A percentile compares a stretch with the other conserved stretches of the same genome.
phyloP scores from a whole-genome alignment of 257 asterid genomes.

The Solanum pimpinellifolium region DNA sequence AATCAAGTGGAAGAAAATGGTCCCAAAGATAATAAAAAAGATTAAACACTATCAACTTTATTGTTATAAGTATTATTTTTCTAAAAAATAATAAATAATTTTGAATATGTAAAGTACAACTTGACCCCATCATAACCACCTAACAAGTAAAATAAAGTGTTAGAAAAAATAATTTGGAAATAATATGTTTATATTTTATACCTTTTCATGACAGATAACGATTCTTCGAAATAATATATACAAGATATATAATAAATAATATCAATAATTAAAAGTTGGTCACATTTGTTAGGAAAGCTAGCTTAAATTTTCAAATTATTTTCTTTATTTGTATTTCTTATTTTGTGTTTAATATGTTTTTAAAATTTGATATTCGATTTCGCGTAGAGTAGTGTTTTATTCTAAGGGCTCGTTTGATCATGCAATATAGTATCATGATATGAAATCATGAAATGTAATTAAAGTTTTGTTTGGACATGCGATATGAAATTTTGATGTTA shows the following conservation, averaged over 20 bases:
- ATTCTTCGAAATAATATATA: conserved; percentile 4
- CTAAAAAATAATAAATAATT: neutral
- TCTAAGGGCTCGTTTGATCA: neutral
- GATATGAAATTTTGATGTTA: too few relatives aligned
- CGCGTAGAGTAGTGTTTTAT: rapidly evolving
- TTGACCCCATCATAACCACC: conserved; percentile 17
- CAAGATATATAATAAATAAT: neutral
- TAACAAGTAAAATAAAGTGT: neutral
- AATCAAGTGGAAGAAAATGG: conserved; percentile 19
- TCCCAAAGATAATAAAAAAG: conserved; percentile 3
- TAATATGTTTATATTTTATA: neutral
- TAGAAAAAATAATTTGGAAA: neutral
- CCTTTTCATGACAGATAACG: neutral
- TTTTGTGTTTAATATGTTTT: rapidly evolving
- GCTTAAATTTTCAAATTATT: neutral
- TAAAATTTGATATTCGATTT: neutral
- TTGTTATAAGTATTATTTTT: neutral
- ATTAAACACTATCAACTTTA: neutral
- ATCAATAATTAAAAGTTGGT: conserved; percentile 18
- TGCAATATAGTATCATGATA: too few relatives aligned
- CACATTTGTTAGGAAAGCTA: conserved; percentile 7
- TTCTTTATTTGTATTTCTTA: neutral
- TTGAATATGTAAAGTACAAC: conserved; percentile 14
- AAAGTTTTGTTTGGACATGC: too few relatives aligned
- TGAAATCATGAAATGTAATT: too few relatives aligned